Base-by-base conservation (phyloP, 768 basidiomycete species). In the Fibroporia radiculosa region DNA sequence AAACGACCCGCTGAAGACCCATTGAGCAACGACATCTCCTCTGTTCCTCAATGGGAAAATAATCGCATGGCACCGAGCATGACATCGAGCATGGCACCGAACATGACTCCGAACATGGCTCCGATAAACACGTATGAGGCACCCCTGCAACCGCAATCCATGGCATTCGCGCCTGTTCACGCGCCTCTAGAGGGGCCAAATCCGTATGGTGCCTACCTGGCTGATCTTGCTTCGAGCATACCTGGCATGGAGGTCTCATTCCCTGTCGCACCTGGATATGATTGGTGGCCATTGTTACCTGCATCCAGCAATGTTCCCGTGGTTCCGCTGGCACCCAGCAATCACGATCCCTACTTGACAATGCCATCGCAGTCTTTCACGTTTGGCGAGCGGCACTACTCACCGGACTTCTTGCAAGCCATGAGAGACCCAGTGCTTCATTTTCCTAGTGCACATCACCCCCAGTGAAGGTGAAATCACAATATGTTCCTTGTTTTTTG, bases 331-430 rank as follows among this genome's bases (percentile, higher is more conserved):
- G 13, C 32, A 35, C 29, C 10, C 19, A 28, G 39, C 39, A 19
- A 24, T n/a, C n/a, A n/a, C n/a, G n/a, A n/a, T n/a, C n/a, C n/a
- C n/a, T n/a, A n/a, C n/a, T 16, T 33, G 12, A 32, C 12, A 23
- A 23, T 53, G 34, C 54, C 58, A 10, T 47, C 46, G 41, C 45
- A 50, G n/a, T 44, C 52, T 2, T 58, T 61, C 42, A 55, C 56
- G 22, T 61, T 61, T 27, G 51, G 48, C 40, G 22, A 47, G 26
- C 33, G 45, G 22, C 57, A 61, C 16, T 46, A 56, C 20, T 51
- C 57, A 10, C 42, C 52, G 3, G 48, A 57, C 36, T 58, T 58
- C 35, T 29, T 58, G 44, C 48, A 57, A 20, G 52, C 48, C n/a
- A 49, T 60, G 29, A 24, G 50, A 7, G 48, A 50, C 40, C 48